These are phyloP conservation scores for Chaetomium cochliodes DNA, from an alignment of 495 filamentous ascomycete species.

Conservation along the genomic window DNA sequence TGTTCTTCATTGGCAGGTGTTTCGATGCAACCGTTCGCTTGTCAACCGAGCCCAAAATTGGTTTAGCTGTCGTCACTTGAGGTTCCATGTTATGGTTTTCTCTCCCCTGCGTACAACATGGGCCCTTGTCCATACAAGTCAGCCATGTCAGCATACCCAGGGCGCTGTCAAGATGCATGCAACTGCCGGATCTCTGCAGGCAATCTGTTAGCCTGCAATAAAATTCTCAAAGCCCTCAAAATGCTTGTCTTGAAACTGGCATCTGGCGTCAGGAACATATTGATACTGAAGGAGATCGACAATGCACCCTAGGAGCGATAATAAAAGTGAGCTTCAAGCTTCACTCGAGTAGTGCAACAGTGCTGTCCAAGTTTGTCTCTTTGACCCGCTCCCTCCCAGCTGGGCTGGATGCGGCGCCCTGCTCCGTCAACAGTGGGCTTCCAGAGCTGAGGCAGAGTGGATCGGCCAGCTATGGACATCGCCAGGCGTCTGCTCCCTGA, in stretches of 20 bases:
- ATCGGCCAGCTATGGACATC: background rate
- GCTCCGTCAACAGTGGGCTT: background rate
- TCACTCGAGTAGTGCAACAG: background rate
- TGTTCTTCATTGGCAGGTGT: too few relatives aligned
- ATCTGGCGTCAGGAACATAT: background rate
- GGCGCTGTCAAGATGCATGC: background rate
- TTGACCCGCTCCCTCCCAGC: background rate
- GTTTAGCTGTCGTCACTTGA: background rate
- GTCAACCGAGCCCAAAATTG: too few relatives aligned
- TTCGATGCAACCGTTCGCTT: too few relatives aligned
- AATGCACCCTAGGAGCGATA: background rate
- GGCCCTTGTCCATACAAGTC: too few relatives aligned
- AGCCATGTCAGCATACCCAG: too few relatives aligned
- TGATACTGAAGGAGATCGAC: background rate
- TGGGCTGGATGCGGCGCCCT: background rate
- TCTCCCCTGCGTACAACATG: background rate
- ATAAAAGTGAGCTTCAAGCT: background rate
- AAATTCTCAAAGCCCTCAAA: background rate
- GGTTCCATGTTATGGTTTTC: background rate
- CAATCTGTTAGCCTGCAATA: background rate
- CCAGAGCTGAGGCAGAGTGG: too few relatives aligned
- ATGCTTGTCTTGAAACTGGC: background rate
- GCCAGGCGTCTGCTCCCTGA: background rate
- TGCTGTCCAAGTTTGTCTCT: background rate
- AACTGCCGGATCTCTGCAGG: constrained; percentile 1